Conservation (phyloP, 2,329 filamentous ascomycete genomes). For the Exophiala phaeomuriformis region DNA sequence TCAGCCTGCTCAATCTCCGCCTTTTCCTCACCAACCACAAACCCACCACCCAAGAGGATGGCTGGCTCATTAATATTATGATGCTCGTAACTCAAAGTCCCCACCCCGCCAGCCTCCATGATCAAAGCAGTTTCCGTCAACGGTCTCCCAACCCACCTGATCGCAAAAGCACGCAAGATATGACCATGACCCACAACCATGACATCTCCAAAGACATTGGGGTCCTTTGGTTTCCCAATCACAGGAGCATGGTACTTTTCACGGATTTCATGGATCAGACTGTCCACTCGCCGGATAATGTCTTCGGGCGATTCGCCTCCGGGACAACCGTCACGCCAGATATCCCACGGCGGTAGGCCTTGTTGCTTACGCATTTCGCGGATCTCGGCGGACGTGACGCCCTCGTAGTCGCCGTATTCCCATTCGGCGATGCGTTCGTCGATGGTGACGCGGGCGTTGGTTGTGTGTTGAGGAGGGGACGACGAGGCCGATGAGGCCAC, state of each 20-base stretch:
- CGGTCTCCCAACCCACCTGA: slow-evolving; percentile 71
- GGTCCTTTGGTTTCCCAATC: slow-evolving; percentile 50
- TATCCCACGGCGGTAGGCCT: slow-evolving; percentile 64
- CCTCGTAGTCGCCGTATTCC: slow-evolving; percentile 85
- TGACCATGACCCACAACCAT: slow-evolving; percentile 84
- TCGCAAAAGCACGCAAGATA: slow-evolving; percentile 78
- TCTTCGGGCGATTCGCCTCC: slow-evolving; percentile 75
- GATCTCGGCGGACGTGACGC: slow-evolving; percentile 66
- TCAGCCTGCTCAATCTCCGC: slow-evolving; percentile 4
- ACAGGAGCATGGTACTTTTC: slow-evolving; percentile 55
- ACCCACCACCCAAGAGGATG: slow-evolving; percentile 67
- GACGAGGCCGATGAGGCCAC: background rate
- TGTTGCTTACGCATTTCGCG: slow-evolving; percentile 49
- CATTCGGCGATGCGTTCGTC: slow-evolving; percentile 72
- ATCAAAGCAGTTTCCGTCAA: slow-evolving; percentile 70
- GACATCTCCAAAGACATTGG: slow-evolving; percentile 50
- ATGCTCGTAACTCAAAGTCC: slow-evolving; percentile 77
- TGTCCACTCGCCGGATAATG: slow-evolving; percentile 64
- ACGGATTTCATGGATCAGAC: slow-evolving; percentile 67
- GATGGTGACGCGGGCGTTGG: slow-evolving; percentile 56
- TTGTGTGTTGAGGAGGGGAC: slow-evolving; percentile 40
- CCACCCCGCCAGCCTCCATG: slow-evolving; percentile 81
- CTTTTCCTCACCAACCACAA: slow-evolving; percentile 39
- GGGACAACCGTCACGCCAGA: slow-evolving; percentile 82
- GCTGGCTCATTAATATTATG: slow-evolving; percentile 70